Percentiles rank a stretch among this genome's conserved stretches.
Evolutionary conservation across 192 early-diverging fungal genomes (phyloP).

Genomic region (Thoreauomyces humboldtii): DNA sequence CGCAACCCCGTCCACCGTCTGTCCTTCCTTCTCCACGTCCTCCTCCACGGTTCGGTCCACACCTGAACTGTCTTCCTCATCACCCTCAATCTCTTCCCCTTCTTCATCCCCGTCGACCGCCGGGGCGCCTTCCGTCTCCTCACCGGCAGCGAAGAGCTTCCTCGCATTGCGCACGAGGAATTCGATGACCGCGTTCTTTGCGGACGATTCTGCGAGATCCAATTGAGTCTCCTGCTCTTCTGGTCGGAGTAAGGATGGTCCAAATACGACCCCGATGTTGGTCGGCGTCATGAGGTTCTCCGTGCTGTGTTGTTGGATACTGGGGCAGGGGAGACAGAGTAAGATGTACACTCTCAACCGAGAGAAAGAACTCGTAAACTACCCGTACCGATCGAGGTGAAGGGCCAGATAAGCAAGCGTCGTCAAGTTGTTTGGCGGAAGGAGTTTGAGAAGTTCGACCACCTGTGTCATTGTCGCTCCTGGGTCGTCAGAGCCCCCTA

Average conservation of each 20-base stretch:
- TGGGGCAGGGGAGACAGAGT: slow-evolving; percentile 6
- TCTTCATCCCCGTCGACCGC: too few species aligned
- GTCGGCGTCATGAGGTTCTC: slow-evolving; percentile 43
- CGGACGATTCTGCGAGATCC: slow-evolving; percentile 26
- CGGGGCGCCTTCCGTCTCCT: not conserved
- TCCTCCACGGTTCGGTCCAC: too few species aligned
- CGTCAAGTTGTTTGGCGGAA: slow-evolving; percentile 24
- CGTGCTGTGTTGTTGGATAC: slow-evolving; percentile 22
- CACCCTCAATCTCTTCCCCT: too few species aligned
- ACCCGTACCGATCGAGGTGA: slow-evolving; percentile 30
- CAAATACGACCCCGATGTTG: slow-evolving; percentile 46
- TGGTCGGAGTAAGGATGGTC: slow-evolving; percentile 29
- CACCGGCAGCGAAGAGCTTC: slow-evolving; percentile 13
- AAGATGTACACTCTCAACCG: slow-evolving; percentile 4
- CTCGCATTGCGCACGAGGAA: slow-evolving; percentile 25
- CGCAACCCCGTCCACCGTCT: too few species aligned
- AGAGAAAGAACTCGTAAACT: too few species aligned
- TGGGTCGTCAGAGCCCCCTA: not conserved
- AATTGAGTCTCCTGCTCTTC: not conserved
- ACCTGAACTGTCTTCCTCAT: too few species aligned
- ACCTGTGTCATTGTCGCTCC: not conserved
- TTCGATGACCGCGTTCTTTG: slow-evolving; percentile 30
- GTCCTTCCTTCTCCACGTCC: too few species aligned
- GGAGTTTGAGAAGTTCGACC: slow-evolving; percentile 1
- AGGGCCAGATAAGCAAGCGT: slow-evolving; percentile 33